These are phyloP conservation scores for Globisporangium ultimum DNA, from an alignment of 352 stramenopile genomes.

Conservation along the genomic window DNA sequence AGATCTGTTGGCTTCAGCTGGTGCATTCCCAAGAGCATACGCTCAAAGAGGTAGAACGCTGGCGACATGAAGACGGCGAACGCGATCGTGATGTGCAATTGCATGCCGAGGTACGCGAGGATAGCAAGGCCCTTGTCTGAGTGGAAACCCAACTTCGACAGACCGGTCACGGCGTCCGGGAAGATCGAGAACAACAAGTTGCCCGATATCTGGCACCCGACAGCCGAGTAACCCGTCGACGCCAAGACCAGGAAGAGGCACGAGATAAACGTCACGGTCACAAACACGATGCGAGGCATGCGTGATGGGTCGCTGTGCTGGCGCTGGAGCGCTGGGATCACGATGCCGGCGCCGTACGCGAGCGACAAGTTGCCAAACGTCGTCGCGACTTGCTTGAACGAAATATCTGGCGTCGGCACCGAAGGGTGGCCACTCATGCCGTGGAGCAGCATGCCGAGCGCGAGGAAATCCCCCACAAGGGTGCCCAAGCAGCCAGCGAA, in stretches of 20 bases:
- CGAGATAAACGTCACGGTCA: constrained; percentile 42
- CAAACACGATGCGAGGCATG: constrained; percentile 28
- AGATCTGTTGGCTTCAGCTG: constrained; percentile 2
- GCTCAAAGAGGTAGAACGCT: constrained; percentile 24
- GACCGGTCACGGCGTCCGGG: constrained; percentile 10
- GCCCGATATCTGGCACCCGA: constrained; percentile 52
- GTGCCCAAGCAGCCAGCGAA: constrained; percentile 1
- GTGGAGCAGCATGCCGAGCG: not conserved
- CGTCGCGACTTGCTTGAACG: not conserved
- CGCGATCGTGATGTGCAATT: too few species aligned
- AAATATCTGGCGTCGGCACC: not conserved
- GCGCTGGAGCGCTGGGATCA: too few species aligned
- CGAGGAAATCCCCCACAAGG: not conserved
- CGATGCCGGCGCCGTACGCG: constrained; percentile 19
- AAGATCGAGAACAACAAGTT: constrained; percentile 18
- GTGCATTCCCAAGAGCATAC: constrained; percentile 24
- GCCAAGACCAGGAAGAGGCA: constrained; percentile 42
- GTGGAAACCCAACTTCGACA: constrained; percentile 25
- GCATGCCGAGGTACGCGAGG: constrained; percentile 28
- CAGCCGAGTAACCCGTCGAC: constrained; percentile 32
- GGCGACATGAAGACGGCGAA: constrained; percentile 24
- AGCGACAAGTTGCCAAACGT: constrained; percentile 16
- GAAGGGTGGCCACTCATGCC: not conserved
- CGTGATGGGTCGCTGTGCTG: constrained; percentile 3
- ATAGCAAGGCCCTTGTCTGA: constrained; percentile 25